These are phyloP conservation scores for Phytophthora litchii DNA, from an alignment of 352 stramenopile species.

Conservation along the genomic window DNA sequence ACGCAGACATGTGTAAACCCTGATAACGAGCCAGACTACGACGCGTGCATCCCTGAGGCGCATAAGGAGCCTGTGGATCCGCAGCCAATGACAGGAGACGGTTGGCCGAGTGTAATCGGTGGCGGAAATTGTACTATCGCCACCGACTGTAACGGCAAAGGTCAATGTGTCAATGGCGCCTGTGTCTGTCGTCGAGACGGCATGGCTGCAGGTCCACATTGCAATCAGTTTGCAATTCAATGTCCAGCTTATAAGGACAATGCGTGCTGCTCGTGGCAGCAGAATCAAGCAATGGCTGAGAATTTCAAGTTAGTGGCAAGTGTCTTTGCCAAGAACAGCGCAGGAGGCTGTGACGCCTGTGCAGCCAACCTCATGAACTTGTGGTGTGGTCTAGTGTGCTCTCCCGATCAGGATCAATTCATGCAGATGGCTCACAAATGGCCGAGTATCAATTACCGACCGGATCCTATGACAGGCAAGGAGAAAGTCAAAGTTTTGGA, in stretches of 20 bases:
- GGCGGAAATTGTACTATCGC: slow-evolving; percentile 58
- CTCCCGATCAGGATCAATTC: slow-evolving; percentile 73
- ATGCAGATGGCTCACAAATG: slow-evolving; percentile 71
- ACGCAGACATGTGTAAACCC: slow-evolving; percentile 83
- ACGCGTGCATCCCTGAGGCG: slow-evolving; percentile 74
- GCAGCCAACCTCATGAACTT: slow-evolving; percentile 86
- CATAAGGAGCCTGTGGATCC: slow-evolving; percentile 42
- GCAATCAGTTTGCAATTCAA: slow-evolving; percentile 75
- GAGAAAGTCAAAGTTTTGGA: slow-evolving; percentile 84
- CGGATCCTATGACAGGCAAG: slow-evolving; percentile 76
- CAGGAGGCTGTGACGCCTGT: slow-evolving; percentile 79
- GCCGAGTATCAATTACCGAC: slow-evolving; percentile 71
- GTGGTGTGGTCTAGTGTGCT: slow-evolving; percentile 89
- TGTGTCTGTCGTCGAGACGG: slow-evolving; percentile 71
- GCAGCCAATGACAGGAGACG: slow-evolving; percentile 41
- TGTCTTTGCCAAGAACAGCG: slow-evolving; percentile 73
- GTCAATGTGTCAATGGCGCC: slow-evolving; percentile 42
- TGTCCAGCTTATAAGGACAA: slow-evolving; percentile 83
- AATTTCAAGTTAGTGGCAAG: slow-evolving; percentile 83
- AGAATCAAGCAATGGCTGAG: slow-evolving; percentile 88
- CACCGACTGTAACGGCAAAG: slow-evolving; percentile 66
- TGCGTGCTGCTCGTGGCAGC: slow-evolving; percentile 90
- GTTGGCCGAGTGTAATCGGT: slow-evolving; percentile 65
- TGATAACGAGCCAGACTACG: slow-evolving; percentile 71
- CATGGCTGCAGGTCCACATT: slow-evolving; percentile 75